These are phyloP conservation scores for Drosera capensis DNA, from an alignment of 148 eudicot genomes.

Conservation along the genomic window DNA sequence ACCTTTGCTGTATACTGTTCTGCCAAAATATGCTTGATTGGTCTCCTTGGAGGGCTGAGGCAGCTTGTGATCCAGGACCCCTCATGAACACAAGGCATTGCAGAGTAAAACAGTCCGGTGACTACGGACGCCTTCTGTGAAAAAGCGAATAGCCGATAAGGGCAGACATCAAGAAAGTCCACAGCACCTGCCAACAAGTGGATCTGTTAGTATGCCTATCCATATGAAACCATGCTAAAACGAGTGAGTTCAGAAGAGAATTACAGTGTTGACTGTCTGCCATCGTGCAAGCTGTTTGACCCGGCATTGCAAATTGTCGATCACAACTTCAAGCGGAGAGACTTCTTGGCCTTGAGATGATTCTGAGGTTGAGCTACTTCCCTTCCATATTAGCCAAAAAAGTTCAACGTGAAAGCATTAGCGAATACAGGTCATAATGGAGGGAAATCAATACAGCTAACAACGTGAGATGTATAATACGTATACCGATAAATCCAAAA, in stretches of 20 bases:
- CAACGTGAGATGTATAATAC: no score
- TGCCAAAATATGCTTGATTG: no score
- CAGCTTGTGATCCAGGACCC: no score
- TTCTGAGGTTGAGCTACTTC: conserved; percentile 71
- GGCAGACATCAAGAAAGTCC: conserved; percentile 98
- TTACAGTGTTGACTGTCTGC: conserved; percentile 85
- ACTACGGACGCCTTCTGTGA: conserved; percentile 52
- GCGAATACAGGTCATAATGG: neutral
- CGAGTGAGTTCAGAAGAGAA: neutral
- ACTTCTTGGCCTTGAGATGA: conserved; percentile 70
- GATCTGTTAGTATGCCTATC: neutral
- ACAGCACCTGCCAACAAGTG: conserved; percentile 44
- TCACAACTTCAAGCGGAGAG: conserved; percentile 49
- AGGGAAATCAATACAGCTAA: neutral
- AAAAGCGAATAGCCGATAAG: conserved; percentile 89
- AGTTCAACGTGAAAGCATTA: neutral
- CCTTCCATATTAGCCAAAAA: conserved; percentile 19
- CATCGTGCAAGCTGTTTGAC: conserved; percentile 83
- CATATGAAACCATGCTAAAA: neutral
- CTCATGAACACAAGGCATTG: neutral
- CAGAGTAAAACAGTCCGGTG: neutral
- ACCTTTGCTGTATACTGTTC: no score
- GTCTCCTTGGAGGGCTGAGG: no score
- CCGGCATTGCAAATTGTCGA: conserved; percentile 90
- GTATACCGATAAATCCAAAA: no score